phyloP scores from a whole-genome alignment of 2,329 filamentous ascomycete species.

The Claviceps sp. region DNA sequence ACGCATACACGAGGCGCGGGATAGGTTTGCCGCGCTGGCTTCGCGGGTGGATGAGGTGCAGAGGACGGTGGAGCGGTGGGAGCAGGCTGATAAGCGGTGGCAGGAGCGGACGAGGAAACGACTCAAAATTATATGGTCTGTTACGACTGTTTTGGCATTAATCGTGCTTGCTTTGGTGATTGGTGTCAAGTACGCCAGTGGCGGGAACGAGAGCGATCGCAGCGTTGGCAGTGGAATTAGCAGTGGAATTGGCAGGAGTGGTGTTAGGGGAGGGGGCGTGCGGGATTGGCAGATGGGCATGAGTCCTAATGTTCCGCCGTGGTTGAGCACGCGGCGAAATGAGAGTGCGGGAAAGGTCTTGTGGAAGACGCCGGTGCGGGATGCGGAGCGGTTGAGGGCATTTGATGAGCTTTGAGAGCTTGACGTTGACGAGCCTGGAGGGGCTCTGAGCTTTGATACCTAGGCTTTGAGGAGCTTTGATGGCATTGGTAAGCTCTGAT shows the following conservation, averaged over 20 bases:
- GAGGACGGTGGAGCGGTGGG: constrained; percentile 52
- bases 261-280: background rate
- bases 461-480: no score
- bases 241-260: background rate
- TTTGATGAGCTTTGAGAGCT: constrained; percentile 33
- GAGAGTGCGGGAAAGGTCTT: constrained; percentile 10
- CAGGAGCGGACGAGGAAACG: constrained; percentile 53
- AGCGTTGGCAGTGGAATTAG: no score
- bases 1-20: constrained; percentile 46
- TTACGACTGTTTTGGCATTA: constrained; percentile 36
- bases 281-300: constrained; percentile 1
- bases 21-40: constrained; percentile 45
- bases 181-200: constrained; percentile 13
- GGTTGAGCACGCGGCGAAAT: constrained; percentile 8
- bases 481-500: no score
- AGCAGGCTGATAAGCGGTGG: constrained; percentile 52
- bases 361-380: constrained; percentile 15
- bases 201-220: background rate
- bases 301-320: constrained; percentile 5
- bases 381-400: constrained; percentile 25
- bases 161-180: constrained; percentile 31
- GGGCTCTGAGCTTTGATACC: no score
- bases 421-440: no score
- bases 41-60: constrained; percentile 51
- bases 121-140: constrained; percentile 49